Base-by-base conservation (phyloP, 495 filamentous ascomycete genomes). In the Beverwykella pulmonaria region DNA sequence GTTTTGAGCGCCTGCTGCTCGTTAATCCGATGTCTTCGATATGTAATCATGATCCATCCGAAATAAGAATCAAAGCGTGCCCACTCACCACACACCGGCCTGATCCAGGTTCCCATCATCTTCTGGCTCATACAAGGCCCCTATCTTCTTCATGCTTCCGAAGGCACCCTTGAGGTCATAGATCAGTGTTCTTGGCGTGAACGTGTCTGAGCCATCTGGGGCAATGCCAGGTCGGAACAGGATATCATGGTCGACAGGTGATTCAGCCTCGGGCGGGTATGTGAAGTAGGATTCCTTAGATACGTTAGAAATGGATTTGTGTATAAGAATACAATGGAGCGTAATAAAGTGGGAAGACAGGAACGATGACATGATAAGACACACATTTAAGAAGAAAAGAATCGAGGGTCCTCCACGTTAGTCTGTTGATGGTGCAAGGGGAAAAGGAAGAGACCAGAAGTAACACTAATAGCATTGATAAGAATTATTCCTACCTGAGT, bases 201-300 rank as follows among this genome's bases (percentile, higher is more conserved):
- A 99, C 0, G 94, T 99, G 71, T 99, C 94, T 15, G 88, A 81
- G 17, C 89, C 88, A 68, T 92, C 90, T 36, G 87, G 86, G 15
- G 90, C 91, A 48, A 97, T 75, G n/a, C 94, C 94, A 1, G 90
- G 84, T 39, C 93, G 84, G 75, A 96, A 99, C 74, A 95, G 90
- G 54, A 98, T 83, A 75, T 98, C 90, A 81, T 98, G 94, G 72
- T 99, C 86, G 62, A 99, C 78, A 0, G 83, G 83, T 23, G 92
- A 90, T 59, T 84, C 82, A 53, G 86, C 79, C 30, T 87, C 79
- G 32, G 83, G 83, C 10, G 83, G 80, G 74, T 97, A 98, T 25
- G 94, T 97, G 75, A 98, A 98, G 78, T 98, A 98, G 12, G 93
- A 97, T 81, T 98, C 95, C 91, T 92, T 41, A n/a, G 15, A 68